Evolutionary conservation across 2,329 filamentous ascomycete species (phyloP).

Genomic region (Ophiosphaerella korrae): DNA sequence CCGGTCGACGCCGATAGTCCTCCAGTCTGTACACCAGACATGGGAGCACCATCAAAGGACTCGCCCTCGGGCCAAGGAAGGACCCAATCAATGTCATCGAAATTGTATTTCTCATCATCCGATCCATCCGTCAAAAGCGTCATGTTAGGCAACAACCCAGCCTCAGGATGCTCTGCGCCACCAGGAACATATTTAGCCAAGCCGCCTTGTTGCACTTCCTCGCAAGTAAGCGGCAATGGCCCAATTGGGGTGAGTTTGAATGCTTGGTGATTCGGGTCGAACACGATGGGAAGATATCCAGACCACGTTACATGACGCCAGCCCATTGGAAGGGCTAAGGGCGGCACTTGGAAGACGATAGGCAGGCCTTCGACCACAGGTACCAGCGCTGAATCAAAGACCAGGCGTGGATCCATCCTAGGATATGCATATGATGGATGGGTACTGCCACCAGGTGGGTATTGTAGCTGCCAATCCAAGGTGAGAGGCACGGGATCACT

Average conservation of each 20-base stretch:
- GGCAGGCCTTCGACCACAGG: constrained; percentile 22
- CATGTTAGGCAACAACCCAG: constrained; percentile 12
- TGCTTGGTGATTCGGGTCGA: constrained; percentile 20
- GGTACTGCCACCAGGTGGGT: constrained; percentile 22
- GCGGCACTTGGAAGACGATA: constrained; percentile 1
- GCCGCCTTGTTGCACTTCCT: constrained; percentile 23
- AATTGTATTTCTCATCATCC: constrained; percentile 19
- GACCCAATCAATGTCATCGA: constrained; percentile 15
- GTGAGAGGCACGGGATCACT: constrained; percentile 6
- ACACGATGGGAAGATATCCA: constrained; percentile 19
- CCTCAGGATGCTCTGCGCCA: constrained; percentile 20
- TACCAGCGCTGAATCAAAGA: constrained; percentile 14
- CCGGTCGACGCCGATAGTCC: not conserved
- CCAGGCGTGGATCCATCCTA: constrained; percentile 12
- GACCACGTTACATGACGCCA: constrained; percentile 25
- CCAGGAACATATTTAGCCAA: constrained; percentile 21
- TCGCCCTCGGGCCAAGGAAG: constrained; percentile 14
- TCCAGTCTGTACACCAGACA: not conserved
- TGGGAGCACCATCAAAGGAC: not conserved
- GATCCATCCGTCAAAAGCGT: constrained; percentile 18
- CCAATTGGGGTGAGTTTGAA: constrained; percentile 30
- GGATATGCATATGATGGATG: constrained; percentile 27
- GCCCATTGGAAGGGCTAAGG: constrained; percentile 10
- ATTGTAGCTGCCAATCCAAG: constrained; percentile 17
- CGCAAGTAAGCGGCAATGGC: constrained; percentile 19